Evolutionary conservation across 345 rosid species (phyloP).

Genomic region (Hevea brasiliensis): DNA sequence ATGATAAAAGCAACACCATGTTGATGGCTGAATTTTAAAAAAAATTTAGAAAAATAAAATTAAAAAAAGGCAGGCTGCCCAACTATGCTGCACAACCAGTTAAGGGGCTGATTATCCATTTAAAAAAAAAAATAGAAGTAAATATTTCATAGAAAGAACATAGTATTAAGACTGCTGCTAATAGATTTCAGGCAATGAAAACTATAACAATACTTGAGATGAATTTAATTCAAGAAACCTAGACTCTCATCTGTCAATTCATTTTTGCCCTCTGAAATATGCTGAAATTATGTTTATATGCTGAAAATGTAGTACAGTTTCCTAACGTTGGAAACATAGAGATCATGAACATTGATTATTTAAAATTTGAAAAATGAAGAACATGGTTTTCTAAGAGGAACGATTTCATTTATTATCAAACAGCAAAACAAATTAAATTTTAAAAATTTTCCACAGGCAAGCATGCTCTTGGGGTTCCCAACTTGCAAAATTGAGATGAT

Average conservation of each 20-base stretch:
- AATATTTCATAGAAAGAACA: background rate
- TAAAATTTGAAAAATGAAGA: background rate
- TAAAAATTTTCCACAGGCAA: background rate
- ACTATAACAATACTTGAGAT: background rate
- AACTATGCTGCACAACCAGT: background rate
- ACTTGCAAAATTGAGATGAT: conserved; percentile 2
- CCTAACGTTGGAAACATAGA: background rate
- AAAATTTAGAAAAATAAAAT: too few species aligned
- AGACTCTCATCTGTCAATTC: too few species aligned
- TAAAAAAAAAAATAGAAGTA: background rate
- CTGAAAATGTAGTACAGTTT: too few species aligned
- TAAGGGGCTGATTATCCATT: background rate
- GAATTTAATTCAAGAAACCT: background rate
- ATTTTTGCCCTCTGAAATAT: too few species aligned
- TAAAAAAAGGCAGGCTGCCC: too few species aligned
- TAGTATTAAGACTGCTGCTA: background rate
- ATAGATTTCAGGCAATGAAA: background rate
- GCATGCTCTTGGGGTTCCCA: background rate
- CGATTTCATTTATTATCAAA: background rate
- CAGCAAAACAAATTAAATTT: background rate
- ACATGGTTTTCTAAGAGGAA: background rate
- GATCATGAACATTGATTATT: background rate
- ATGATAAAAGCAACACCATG: background rate
- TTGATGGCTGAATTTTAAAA: too few species aligned
- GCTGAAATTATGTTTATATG: too few species aligned